phyloP scores from a whole-genome alignment of 1,284 basidiomycete species.

The Sporisorium graminicola region DNA sequence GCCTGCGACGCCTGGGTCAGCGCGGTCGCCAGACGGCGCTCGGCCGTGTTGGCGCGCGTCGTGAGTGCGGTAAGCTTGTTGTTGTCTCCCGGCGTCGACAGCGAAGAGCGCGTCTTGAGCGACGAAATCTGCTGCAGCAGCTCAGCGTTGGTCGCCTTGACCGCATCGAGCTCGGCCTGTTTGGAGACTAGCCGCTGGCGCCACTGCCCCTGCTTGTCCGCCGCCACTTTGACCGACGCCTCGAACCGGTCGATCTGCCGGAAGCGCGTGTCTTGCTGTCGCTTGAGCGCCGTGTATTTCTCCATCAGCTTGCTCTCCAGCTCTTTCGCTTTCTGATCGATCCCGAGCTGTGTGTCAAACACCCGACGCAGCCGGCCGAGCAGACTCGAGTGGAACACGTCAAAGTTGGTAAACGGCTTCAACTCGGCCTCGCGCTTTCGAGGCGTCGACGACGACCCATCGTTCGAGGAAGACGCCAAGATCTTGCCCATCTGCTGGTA shows the following conservation, averaged over 20 bases:
- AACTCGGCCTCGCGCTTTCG: slow-evolving; percentile 76
- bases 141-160: slow-evolving; percentile 77
- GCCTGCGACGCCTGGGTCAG: slow-evolving; percentile 84
- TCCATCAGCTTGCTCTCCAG: slow-evolving; percentile 80
- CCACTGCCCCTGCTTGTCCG: slow-evolving; percentile 87
- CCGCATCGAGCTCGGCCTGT: slow-evolving; percentile 84
- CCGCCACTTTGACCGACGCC: slow-evolving; percentile 83
- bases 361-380: slow-evolving; percentile 86
- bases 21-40: slow-evolving; percentile 82
- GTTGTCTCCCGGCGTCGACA: slow-evolving; percentile 53
- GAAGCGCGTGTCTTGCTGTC: slow-evolving; percentile 89
- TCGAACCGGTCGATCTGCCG: slow-evolving; percentile 95
- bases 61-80: slow-evolving; percentile 56
- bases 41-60: slow-evolving; percentile 70
- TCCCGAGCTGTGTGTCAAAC: slow-evolving; percentile 83
- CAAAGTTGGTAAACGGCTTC: slow-evolving; percentile 92
- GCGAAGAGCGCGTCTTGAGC: slow-evolving; percentile 73
- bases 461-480: slow-evolving; percentile 72
- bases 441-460: slow-evolving; percentile 68
- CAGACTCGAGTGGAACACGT: slow-evolving; percentile 94
- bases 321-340: slow-evolving; percentile 87
- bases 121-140: slow-evolving; percentile 80
- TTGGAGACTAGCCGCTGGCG: slow-evolving; percentile 83
- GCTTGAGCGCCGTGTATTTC: slow-evolving; percentile 81
- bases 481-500: slow-evolving; percentile 97